Conservation (phyloP, 192 early-diverging fungal species). For the Umbelopsis ramanniana region DNA sequence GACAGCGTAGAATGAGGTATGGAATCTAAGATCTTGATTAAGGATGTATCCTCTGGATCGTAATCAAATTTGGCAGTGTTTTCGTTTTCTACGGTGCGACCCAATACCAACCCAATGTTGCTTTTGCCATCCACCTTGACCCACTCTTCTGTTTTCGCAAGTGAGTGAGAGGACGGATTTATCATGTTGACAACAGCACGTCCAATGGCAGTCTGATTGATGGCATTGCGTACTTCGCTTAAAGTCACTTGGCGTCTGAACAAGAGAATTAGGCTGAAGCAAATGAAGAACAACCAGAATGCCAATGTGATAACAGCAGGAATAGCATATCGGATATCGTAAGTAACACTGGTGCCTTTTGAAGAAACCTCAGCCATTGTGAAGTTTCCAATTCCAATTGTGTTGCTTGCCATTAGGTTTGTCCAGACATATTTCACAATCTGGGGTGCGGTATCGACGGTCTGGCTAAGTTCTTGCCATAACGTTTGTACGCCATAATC, state of each 20-base stretch:
- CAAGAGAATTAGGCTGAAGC: neutral
- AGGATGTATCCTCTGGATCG: neutral
- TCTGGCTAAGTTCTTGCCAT: neutral
- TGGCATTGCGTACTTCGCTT: neutral
- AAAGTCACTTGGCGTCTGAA: neutral
- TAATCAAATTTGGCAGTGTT: neutral
- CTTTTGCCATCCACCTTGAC: neutral
- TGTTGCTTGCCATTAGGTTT: slow-evolving; percentile 1
- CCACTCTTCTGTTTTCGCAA: neutral
- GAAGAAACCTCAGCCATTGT: neutral
- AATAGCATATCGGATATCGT: neutral
- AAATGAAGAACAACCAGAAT: neutral
- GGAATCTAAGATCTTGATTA: neutral
- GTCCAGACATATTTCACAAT: neutral
- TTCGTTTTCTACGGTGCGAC: neutral
- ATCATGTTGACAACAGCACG: slow-evolving; percentile 2
- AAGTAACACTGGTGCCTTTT: neutral
- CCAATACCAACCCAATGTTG: neutral
- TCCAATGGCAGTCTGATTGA: slow-evolving; percentile 1
- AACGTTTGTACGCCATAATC: neutral
- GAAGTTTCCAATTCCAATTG: neutral
- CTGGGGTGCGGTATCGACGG: neutral
- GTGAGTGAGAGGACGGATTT: neutral
- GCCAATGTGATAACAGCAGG: slow-evolving; percentile 8
- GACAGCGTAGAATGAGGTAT: neutral